These are phyloP conservation scores for Mortierella sp. DNA, from an alignment of 371 early-diverging fungal genomes.

Conservation along the genomic window DNA sequence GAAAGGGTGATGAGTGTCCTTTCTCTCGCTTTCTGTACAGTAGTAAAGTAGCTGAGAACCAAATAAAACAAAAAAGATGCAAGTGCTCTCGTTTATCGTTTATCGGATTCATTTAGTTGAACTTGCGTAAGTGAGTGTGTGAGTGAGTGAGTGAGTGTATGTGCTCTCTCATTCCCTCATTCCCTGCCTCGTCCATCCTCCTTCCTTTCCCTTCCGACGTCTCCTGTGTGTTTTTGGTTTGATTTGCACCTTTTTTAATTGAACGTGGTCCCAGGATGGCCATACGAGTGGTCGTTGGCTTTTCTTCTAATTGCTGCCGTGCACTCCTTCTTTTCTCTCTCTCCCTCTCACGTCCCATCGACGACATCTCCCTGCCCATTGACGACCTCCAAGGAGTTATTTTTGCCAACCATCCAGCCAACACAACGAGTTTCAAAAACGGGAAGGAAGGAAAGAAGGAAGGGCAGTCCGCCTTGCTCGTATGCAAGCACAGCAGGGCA, in stretches of 20 bases:
- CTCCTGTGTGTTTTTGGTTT: background rate
- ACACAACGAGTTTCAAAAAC: background rate
- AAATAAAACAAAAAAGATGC: background rate
- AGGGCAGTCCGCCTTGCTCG: too few relatives aligned
- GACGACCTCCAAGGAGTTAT: background rate
- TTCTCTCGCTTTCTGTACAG: background rate
- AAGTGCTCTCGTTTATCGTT: slow-evolving; percentile 4
- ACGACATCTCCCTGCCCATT: background rate
- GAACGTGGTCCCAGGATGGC: slow-evolving; percentile 4
- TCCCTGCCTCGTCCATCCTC: background rate
- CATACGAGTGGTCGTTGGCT: background rate
- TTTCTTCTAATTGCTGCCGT: background rate
- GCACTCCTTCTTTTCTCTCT: background rate
- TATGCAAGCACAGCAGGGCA: too few relatives aligned
- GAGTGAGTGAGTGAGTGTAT: background rate
- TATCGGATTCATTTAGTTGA: background rate
- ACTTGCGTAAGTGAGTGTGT: background rate
- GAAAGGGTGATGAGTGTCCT: background rate
- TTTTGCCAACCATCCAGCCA: background rate
- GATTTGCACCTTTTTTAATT: background rate
- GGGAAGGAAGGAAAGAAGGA: background rate
- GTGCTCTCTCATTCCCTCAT: background rate
- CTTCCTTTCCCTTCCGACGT: background rate
- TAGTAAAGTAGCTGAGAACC: slow-evolving; percentile 8
- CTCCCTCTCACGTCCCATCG: background rate